Evolutionary conservation across 306 rosid genomes (phyloP), one percentile per base, ranked within the genome.

Genomic region (Luffa aegyptiaca): DNA sequence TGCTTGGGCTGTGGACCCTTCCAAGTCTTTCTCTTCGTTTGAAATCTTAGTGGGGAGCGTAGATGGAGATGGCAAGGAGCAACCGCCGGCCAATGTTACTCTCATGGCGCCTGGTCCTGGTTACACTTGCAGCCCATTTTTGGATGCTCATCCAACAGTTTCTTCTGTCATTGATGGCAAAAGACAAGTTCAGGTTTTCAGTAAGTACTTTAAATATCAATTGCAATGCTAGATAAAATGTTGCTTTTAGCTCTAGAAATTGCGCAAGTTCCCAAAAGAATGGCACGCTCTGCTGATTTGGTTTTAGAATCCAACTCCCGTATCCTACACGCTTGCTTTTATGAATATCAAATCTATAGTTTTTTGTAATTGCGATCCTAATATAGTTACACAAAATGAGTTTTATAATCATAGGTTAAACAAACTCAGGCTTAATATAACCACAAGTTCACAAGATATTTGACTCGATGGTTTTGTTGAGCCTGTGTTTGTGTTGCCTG

Each of bases 61-160:
- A 76, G 86, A 16, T 35, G 59, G 71, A 7, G 79, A 77, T 51
- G 71, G 86, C 26, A 61, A 71, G 17, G 88, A 83, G 64, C 49
- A 70, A 75, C 69, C 86, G 8, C 98, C 97, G 39, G 75, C 65
- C 8, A 87, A 88, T 79, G 84, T 93, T 69, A 89, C 89, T 71
- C 80, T 93, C 62, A 80, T 79, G 86, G 93, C 90, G 61, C 93
- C 98, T 8, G 92, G 96, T 84, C 93, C 82, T 80, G 96, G 98
- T 69, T 92, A 93, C 85, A 88, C 92, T 83, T 92, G 96, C 81
- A 78, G 92, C 78, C 90, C 90, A 3, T 79, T 90, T 81, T 14
- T 80, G 68, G 88, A 87, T 16, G 84, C 85, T 39, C 78, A 85
- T 65, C 96, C 93, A 68, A 84, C 96, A 0, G 82, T 92, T 53